phyloP scores from a whole-genome alignment of 305 asterid species.

The Galium porrigens region DNA sequence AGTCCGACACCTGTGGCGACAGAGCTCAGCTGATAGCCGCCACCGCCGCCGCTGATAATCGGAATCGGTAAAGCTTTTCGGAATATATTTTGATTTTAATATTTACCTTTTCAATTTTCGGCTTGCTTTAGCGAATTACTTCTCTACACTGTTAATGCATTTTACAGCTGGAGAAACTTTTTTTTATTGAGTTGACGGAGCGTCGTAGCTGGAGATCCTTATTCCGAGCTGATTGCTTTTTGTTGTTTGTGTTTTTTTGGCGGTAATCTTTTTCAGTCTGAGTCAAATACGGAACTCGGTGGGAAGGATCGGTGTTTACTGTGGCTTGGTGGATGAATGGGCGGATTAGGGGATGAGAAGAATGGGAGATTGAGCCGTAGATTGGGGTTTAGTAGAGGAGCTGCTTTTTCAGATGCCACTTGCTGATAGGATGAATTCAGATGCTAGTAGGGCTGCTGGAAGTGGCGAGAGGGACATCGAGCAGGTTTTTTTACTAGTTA shows the following conservation, averaged over 20 bases:
- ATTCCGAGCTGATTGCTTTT: background rate
- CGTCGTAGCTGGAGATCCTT: constrained; percentile 7
- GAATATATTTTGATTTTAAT: background rate
- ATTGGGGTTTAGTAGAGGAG: constrained; percentile 16
- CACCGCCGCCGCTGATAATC: constrained; percentile 4
- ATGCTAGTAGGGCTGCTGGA: constrained; percentile 29
- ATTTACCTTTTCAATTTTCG: background rate
- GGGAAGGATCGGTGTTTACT: background rate
- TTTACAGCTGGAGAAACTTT: constrained; percentile 6
- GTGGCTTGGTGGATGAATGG: constrained; percentile 20
- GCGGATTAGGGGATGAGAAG: constrained; percentile 17
- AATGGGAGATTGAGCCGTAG: constrained; percentile 7
- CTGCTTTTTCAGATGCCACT: constrained; percentile 10
- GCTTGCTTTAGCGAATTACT: constrained; percentile 1
- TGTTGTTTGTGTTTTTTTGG: background rate
- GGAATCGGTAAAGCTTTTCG: constrained; percentile 8
- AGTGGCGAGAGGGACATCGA: constrained; percentile 36
- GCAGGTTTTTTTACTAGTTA: constrained; percentile 22
- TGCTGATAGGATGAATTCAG: constrained; percentile 31
- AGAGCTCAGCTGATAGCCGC: constrained; percentile 2
- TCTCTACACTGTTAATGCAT: constrained; percentile 5
- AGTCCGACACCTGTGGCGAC: constrained; percentile 5
- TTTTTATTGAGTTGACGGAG: constrained; percentile 3
- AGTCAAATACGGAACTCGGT: constrained; percentile 3
- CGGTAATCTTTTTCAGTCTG: background rate